These are phyloP conservation scores for Heterobasidion occidentale DNA, from an alignment of 1,284 basidiomycete genomes.

Conservation along the genomic window DNA sequence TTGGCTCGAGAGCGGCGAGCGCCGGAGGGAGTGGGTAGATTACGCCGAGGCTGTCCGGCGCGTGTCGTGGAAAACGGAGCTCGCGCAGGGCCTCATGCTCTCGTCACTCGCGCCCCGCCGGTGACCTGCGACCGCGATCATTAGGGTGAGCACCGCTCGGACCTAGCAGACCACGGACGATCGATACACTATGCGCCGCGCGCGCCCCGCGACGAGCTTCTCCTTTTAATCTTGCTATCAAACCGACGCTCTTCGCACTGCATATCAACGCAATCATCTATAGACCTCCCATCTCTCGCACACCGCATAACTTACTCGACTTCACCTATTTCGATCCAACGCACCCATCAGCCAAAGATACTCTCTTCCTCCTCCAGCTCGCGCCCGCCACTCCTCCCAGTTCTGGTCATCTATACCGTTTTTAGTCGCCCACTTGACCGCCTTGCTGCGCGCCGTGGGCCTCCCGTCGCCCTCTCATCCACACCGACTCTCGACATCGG, in stretches of 20 bases:
- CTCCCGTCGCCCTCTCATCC: not conserved
- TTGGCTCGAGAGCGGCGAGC: constrained; percentile 72
- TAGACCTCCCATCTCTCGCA: not conserved
- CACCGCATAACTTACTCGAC: not conserved
- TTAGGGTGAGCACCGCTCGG: not conserved
- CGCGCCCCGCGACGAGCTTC: not conserved
- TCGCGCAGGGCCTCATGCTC: constrained; percentile 61
- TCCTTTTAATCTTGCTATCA: not conserved
- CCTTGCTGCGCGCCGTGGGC: not conserved
- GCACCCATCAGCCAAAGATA: not conserved
- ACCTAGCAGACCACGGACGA: not conserved
- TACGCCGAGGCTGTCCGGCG: constrained; percentile 67
- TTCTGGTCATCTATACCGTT: too few species aligned
- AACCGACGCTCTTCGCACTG: not conserved
- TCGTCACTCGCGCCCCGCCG: constrained; percentile 54
- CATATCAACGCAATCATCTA: not conserved
- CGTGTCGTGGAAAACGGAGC: constrained; percentile 72
- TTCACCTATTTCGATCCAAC: not conserved
- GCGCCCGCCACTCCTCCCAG: too few species aligned
- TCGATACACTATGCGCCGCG: not conserved
- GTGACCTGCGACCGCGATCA: constrained; percentile 10
- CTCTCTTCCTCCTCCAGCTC: too few species aligned
- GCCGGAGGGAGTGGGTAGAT: constrained; percentile 77
- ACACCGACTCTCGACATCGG: not conserved
- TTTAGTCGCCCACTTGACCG: not conserved